A percentile compares a stretch with the other conserved stretches of the same genome.
Evolutionary conservation across 1,284 basidiomycete genomes (phyloP).

Genomic region (Boletus mariae): DNA sequence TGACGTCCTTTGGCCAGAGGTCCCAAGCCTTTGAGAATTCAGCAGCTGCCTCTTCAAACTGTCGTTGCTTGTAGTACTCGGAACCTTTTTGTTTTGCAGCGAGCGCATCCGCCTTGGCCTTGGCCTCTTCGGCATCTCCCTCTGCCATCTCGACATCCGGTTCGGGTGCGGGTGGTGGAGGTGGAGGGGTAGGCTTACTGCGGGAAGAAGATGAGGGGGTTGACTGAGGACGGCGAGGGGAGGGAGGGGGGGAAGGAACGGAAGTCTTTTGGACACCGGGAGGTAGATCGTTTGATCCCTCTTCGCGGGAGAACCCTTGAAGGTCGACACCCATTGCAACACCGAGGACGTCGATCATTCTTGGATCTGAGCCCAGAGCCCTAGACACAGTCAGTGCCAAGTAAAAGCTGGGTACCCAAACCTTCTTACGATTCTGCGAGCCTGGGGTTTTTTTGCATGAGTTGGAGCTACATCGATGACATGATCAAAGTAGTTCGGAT

Average conservation of each 20-base stretch:
- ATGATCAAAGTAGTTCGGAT: neutral
- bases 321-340: constrained; percentile 94
- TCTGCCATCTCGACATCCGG: constrained; percentile 57
- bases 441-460: constrained; percentile 61
- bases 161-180: constrained; percentile 26
- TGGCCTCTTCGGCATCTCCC: constrained; percentile 58
- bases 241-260: constrained; percentile 37
- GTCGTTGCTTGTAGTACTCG: constrained; percentile 83
- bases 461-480: constrained; percentile 42
- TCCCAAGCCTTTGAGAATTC: constrained; percentile 91
- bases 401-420: neutral
- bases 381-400: constrained; percentile 32
- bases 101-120: constrained; percentile 71
- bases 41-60: constrained; percentile 70
- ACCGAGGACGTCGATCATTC: constrained; percentile 93
- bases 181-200: constrained; percentile 15
- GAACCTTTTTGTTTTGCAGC: constrained; percentile 77
- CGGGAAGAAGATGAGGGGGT: constrained; percentile 38
- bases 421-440: constrained; percentile 50
- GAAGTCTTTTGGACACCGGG: constrained; percentile 46
- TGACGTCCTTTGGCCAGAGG: constrained; percentile 87
- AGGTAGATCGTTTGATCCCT: constrained; percentile 81
- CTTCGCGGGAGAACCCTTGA: constrained; percentile 81
- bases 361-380: constrained; percentile 67
- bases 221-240: constrained; percentile 41